Evolutionary conservation across 2,329 filamentous ascomycete genomes (phyloP), one percentile per base, ranked within the genome.

Genomic region (Chaetomiaceae sp.): DNA sequence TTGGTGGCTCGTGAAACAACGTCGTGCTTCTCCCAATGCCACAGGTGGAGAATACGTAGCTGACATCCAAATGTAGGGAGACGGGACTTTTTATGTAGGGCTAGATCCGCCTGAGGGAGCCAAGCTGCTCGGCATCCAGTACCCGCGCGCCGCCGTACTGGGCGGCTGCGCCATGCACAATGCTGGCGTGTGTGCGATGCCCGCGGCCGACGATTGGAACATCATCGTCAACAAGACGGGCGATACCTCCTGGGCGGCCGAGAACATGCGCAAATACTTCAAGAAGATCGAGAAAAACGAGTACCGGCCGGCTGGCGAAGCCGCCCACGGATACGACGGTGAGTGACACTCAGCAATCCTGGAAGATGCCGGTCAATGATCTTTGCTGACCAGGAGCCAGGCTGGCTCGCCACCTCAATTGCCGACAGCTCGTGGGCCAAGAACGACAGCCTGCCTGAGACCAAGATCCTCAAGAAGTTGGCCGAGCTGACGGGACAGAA

Each of bases 181-280:
- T 36, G 79, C 78, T 6, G 62, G 81, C 36, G 74, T 84, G 39
- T 69, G 74, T 14, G 67, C 82, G 20, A 74, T 79, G 49, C 79
- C 81, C 0, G 71, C 78, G 47, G 68, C 75, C 38, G 73, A 70
- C 22, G 81, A 84, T 60, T 84, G 76, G 63, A 68, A 79, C 37
- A 63, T 74, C 55, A 75, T 84, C 45, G 73, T 56, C 3, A 61
- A 63, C 11, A 56, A 83, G 22, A 84, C 81, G 2, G 79, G 79
- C 4, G 81, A 85, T 55, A 54, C 62, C 2, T 76, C 75, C 0
- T 84, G 81, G 80, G 63, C 66, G 0, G 67, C 78, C 0, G 63
- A 67, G 5, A 78, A 78, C 50, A 83, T 84, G 79, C 69, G 78
- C 49, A 66, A 72, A 50, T 81, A 82, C 62, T 78, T 76, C 47